Evolutionary conservation across 352 stramenopile species (phyloP).

Genomic region (Pythium chondricola): DNA sequence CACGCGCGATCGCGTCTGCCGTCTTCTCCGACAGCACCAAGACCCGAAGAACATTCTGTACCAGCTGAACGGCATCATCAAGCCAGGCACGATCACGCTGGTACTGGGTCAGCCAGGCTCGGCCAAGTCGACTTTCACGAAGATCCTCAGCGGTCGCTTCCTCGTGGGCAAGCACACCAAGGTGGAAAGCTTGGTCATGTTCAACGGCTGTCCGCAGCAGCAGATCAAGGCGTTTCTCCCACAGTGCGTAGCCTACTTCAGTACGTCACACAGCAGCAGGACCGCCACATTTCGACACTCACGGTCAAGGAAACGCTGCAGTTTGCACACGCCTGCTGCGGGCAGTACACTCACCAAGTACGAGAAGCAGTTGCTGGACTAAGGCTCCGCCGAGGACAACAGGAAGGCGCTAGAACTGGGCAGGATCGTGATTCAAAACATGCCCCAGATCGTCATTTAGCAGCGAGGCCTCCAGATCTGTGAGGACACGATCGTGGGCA

Average conservation of each 20-base stretch:
- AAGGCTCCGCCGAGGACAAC: constrained; percentile 23
- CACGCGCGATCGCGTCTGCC: neutral
- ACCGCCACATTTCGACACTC: constrained; percentile 21
- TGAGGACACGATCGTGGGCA: constrained; percentile 14
- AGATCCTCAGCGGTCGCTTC: constrained; percentile 12
- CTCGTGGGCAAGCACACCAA: constrained; percentile 9
- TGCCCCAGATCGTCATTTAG: constrained; percentile 27
- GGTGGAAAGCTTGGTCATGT: constrained; percentile 12
- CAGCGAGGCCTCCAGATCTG: constrained; percentile 24
- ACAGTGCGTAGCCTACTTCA: constrained; percentile 17
- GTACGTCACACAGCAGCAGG: too few relatives aligned
- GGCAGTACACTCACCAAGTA: neutral
- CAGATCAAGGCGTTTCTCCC: constrained; percentile 8
- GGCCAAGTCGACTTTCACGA: constrained; percentile 8
- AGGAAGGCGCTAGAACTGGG: constrained; percentile 7
- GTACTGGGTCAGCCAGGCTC: constrained; percentile 7
- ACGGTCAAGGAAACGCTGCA: constrained; percentile 22
- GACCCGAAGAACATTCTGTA: constrained; percentile 13
- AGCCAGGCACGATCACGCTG: constrained; percentile 6
- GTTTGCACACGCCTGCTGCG: constrained; percentile 17
- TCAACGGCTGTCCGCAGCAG: constrained; percentile 11
- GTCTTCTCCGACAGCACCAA: constrained; percentile 9
- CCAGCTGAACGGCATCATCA: constrained; percentile 12
- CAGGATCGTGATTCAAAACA: constrained; percentile 3
- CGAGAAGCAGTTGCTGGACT: neutral